These are phyloP conservation scores for Pseudoturritis turrita DNA, from an alignment of 345 rosid genomes.

Conservation along the genomic window DNA sequence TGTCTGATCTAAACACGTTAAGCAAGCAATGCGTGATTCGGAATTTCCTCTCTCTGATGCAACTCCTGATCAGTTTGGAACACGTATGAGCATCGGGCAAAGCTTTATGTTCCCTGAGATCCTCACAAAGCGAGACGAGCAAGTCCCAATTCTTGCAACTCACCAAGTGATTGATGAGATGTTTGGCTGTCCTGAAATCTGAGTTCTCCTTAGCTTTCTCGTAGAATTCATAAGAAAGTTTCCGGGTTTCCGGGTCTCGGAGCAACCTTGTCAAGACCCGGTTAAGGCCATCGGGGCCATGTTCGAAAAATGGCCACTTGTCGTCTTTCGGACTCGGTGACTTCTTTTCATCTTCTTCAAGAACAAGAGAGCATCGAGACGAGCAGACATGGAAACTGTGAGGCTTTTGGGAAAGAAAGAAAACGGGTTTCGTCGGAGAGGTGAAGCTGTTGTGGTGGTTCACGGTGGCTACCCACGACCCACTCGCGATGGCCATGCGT, in stretches of 20 bases:
- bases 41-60: slow-evolving; percentile 58
- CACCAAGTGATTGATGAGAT: slow-evolving; percentile 55
- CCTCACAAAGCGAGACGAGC: slow-evolving; percentile 44
- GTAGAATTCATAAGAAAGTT: slow-evolving; percentile 48
- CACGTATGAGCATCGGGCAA: slow-evolving; percentile 60
- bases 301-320: slow-evolving; percentile 28
- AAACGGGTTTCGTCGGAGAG: slow-evolving; percentile 30
- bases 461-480: slow-evolving; percentile 35
- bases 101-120: slow-evolving; percentile 45
- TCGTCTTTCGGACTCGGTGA: slow-evolving; percentile 30
- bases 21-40: slow-evolving; percentile 46
- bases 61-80: slow-evolving; percentile 46
- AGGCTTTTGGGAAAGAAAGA: slow-evolving; percentile 35
- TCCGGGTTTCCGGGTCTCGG: slow-evolving; percentile 38
- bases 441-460: slow-evolving; percentile 29
- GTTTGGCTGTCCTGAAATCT: slow-evolving; percentile 46
- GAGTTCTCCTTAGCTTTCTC: slow-evolving; percentile 53
- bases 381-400: slow-evolving; percentile 31
- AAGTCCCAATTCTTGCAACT: slow-evolving; percentile 56
- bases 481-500: slow-evolving; percentile 23
- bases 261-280: slow-evolving; percentile 41
- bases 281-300: slow-evolving; percentile 38
- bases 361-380: slow-evolving; percentile 42
- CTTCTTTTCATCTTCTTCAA: slow-evolving; percentile 43
- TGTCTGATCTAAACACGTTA: slow-evolving; percentile 38